phyloP scores from a whole-genome alignment of 2,329 filamentous ascomycete species.

The Nothophoma quercina region DNA sequence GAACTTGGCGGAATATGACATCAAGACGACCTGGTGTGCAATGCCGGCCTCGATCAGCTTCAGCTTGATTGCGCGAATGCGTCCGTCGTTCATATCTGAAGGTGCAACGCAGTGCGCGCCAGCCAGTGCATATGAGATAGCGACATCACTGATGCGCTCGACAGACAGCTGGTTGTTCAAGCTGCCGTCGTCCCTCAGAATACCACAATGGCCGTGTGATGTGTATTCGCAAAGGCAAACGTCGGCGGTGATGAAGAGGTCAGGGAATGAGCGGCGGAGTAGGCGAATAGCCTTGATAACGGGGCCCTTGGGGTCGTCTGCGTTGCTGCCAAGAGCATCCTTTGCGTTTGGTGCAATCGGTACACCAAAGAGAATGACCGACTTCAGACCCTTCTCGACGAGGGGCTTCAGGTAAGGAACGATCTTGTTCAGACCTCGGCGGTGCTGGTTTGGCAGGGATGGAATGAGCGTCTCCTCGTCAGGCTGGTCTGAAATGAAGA shows the following conservation, averaged over 20 bases:
- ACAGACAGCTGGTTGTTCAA: conserved; percentile 94
- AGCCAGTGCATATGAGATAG: conserved; percentile 93
- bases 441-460: conserved; percentile 88
- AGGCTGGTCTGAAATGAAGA: conserved; percentile 94
- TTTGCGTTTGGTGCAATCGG: conserved; percentile 82
- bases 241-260: conserved; percentile 89
- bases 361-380: conserved; percentile 95
- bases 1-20: conserved; percentile 99
- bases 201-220: conserved; percentile 95
- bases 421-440: conserved; percentile 85
- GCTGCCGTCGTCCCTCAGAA: conserved; percentile 88
- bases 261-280: conserved; percentile 83
- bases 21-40: conserved; percentile 87
- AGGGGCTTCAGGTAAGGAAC: conserved; percentile 86
- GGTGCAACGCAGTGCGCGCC: conserved; percentile 97
- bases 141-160: conserved; percentile 95
- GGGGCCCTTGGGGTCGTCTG: conserved; percentile 91
- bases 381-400: conserved; percentile 86
- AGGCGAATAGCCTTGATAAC: conserved; percentile 88
- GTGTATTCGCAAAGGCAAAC: conserved; percentile 99
- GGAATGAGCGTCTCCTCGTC: conserved; percentile 91
- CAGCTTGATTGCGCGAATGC: conserved; percentile 96
- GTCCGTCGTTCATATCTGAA: conserved; percentile 98
- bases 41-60: conserved; percentile 96
- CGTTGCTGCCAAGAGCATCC: conserved; percentile 88